These are phyloP conservation scores for Aspergillus leporis DNA, from an alignment of 495 filamentous ascomycete species.

Conservation along the genomic window DNA sequence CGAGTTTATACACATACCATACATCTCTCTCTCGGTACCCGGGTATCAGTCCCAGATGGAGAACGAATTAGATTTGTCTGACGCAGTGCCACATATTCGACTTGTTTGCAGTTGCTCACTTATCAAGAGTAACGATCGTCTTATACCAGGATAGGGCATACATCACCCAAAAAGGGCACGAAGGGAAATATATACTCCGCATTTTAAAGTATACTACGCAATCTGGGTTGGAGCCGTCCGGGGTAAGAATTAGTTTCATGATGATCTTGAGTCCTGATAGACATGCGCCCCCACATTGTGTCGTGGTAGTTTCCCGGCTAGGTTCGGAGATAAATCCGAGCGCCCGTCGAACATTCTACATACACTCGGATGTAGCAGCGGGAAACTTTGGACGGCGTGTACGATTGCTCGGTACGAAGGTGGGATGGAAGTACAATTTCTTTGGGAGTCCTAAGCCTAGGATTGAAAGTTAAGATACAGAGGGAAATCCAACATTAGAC, in stretches of 20 bases:
- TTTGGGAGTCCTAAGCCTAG: too few species aligned
- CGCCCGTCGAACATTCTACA: not conserved
- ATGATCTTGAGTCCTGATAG: not conserved
- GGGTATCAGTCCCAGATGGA: constrained; percentile 11
- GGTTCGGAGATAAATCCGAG: not conserved
- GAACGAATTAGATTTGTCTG: constrained; percentile 23
- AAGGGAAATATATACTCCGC: not conserved
- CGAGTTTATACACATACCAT: constrained; percentile 21
- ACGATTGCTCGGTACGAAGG: not conserved
- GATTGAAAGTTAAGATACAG: not conserved
- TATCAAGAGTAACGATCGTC: not conserved
- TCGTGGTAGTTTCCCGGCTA: not conserved
- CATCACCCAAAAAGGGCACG: not conserved
- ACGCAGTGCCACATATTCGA: constrained; percentile 9
- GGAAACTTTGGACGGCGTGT: not conserved
- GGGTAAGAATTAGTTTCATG: not conserved
- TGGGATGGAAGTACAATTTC: not conserved
- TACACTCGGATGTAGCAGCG: not conserved
- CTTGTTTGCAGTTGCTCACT: not conserved
- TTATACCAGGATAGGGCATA: not conserved
- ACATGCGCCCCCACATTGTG: not conserved
- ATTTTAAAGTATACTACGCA: not conserved
- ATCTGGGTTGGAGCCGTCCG: not conserved
- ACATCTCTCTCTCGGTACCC: constrained; percentile 7
- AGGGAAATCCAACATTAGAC: not conserved